phyloP scores from a whole-genome alignment of 257 asterid species.

The Solanum sejunctum region DNA sequence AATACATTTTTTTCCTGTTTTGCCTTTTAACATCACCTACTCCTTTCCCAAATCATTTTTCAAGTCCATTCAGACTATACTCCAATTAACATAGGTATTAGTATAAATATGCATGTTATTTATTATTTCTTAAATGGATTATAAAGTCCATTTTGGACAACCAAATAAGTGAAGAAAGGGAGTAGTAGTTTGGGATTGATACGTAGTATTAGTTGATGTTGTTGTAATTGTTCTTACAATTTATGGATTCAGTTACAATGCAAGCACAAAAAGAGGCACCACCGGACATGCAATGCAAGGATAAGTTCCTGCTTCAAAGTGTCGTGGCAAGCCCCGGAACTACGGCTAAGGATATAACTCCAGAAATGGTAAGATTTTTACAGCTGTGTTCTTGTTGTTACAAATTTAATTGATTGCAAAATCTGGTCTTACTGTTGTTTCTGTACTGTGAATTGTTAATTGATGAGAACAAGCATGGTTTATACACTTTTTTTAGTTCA shows the following conservation, averaged over 20 bases:
- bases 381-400: not conserved
- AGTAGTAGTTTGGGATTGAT: not conserved
- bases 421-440: not conserved
- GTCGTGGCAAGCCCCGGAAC: slow-evolving; percentile 48
- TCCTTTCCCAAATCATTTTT: not conserved
- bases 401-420: not conserved
- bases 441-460: not conserved
- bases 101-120: not conserved
- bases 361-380: slow-evolving; percentile 52
- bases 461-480: not conserved
- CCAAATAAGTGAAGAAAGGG: not conserved
- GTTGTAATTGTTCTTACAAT: not conserved
- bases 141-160: not conserved
- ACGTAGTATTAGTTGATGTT: not conserved
- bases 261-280: slow-evolving; percentile 99
- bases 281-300: slow-evolving; percentile 86
- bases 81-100: not conserved
- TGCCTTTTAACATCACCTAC: not conserved
- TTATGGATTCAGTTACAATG: slow-evolving; percentile 64
- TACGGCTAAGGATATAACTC: slow-evolving; percentile 57
- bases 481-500: slow-evolving; percentile 38
- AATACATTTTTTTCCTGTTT: not conserved
- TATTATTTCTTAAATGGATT: not conserved
- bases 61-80: not conserved
- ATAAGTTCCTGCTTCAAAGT: slow-evolving; percentile 85